Evolutionary conservation across 2,329 filamentous ascomycete species (phyloP), one percentile per base, ranked within the genome.

Genomic region (Ceratocystis diversiconidia): DNA sequence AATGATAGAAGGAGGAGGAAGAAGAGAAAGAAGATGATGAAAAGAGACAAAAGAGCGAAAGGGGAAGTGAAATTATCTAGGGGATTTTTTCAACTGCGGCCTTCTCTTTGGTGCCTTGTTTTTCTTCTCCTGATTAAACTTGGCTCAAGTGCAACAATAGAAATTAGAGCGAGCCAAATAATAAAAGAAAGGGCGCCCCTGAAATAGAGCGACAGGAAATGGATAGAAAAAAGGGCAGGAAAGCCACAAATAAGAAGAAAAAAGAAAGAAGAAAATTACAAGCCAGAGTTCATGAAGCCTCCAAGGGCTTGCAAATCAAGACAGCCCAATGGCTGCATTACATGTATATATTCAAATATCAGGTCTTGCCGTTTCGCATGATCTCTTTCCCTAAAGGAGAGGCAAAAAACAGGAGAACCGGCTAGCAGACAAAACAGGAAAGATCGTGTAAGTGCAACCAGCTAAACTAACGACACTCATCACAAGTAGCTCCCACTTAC

Each of bases 161-260:
- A 59, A 32, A 59, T 59, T 59, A 28, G 52, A 30, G 52, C 50
- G 8, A 55, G 50, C 52, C 52, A 59, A 59, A 59, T 59, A 22
- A 41, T 41, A 41, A 41, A 12, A 41, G 10, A 36, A 59, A 59
- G n/a, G 50, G 48, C 22, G 12, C 52, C 52, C 52, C 52, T 59
- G 52, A 32, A 41, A 41, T 41, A 12, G 36, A 36, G 32, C 32
- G 32, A 41, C 36, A 41, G 36, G 3, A 41, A 41, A 41, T 41
- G 36, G 36, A 41, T 10, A 36, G 8, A 36, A 36, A 36, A 36
- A 36, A 36, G 32, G 32, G 8, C 10, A 41, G 36, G 1, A 41
- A 41, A 25, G 28, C 52, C 32, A n/a, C 48, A 52, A 17, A 19
- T 5, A 30, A 55, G 12, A 30, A 28, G n/a, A 12, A 30, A 15